A percentile compares a stretch with the other conserved stretches of the same genome.
phyloP scores from a whole-genome alignment of 495 filamentous ascomycete species.

The Aspergillus panamensis region DNA sequence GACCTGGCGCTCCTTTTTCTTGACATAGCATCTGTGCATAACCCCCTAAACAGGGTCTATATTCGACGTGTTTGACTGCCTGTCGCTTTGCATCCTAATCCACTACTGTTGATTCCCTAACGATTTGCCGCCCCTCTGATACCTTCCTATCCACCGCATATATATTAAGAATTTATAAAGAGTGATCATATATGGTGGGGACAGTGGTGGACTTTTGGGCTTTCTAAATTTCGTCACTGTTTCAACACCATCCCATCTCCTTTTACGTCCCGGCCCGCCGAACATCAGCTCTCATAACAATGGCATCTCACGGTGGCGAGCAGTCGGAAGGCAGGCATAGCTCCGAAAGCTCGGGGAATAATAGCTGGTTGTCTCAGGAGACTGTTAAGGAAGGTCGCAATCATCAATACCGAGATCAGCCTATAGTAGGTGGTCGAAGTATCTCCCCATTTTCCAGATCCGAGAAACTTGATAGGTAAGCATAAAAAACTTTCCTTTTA shows the following conservation, averaged over 20 bases:
- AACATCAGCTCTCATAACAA: constrained; percentile 14
- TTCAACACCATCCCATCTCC: neutral
- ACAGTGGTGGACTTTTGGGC: neutral
- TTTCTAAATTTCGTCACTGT: neutral
- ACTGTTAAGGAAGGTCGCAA: constrained; percentile 38
- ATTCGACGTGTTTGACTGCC: neutral
- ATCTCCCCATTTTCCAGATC: constrained; percentile 30
- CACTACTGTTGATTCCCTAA: neutral
- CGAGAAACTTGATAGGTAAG: constrained; percentile 41
- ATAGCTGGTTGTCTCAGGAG: constrained; percentile 45
- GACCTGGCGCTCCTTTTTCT: neutral
- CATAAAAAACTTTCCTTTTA: constrained; percentile 4
- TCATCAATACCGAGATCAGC: constrained; percentile 21
- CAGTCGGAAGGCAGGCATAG: constrained; percentile 39
- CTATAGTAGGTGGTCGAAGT: constrained; percentile 31
- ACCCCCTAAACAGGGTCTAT: neutral
- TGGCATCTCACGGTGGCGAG: constrained; percentile 36
- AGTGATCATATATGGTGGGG: neutral
- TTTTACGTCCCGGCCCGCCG: no score
- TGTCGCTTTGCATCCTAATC: constrained; percentile 1
- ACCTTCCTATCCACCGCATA: neutral
- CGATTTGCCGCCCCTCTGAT: neutral
- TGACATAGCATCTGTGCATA: neutral
- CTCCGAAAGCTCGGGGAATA: constrained; percentile 42
- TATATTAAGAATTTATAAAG: neutral